A percentile compares a stretch with the other conserved stretches of the same genome.
Conservation (phyloP, 2,329 filamentous ascomycete species). For the Aspergillus fumigatiaffinis region DNA sequence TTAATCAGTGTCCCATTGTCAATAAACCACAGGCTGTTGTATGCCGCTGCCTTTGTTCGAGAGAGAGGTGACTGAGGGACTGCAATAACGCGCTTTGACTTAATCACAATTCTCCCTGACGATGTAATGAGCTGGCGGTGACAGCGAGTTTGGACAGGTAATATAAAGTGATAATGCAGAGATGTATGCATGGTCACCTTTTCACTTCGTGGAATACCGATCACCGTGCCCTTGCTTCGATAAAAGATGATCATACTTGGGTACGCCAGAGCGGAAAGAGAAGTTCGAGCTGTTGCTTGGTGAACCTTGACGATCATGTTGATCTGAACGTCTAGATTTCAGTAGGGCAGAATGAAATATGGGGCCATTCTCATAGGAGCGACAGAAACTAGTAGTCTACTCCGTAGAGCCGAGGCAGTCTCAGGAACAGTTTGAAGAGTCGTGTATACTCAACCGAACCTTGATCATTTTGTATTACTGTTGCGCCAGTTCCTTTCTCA, state of each 20-base stretch:
- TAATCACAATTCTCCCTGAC: neutral
- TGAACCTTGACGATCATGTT: neutral
- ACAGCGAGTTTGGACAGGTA: neutral
- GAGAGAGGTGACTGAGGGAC: neutral
- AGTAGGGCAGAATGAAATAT: neutral
- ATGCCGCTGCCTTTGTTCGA: neutral
- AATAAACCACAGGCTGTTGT: neutral
- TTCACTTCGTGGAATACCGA: neutral
- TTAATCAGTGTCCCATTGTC: neutral
- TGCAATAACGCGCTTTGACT: neutral
- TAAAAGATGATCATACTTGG: neutral
- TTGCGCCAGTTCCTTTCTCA: neutral
- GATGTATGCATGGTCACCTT: neutral
- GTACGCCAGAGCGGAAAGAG: neutral
- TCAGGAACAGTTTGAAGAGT: neutral
- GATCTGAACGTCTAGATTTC: neutral
- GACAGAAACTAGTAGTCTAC: neutral
- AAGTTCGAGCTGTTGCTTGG: neutral
- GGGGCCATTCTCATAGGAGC: too few relatives aligned
- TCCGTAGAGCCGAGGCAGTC: neutral
- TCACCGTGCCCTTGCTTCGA: neutral
- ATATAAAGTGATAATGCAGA: neutral
- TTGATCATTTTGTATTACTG: neutral
- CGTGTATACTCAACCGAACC: neutral
- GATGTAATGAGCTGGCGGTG: neutral